These are phyloP conservation scores for Didymella glomerata DNA, from an alignment of 2,329 filamentous ascomycete species.

Conservation along the genomic window DNA sequence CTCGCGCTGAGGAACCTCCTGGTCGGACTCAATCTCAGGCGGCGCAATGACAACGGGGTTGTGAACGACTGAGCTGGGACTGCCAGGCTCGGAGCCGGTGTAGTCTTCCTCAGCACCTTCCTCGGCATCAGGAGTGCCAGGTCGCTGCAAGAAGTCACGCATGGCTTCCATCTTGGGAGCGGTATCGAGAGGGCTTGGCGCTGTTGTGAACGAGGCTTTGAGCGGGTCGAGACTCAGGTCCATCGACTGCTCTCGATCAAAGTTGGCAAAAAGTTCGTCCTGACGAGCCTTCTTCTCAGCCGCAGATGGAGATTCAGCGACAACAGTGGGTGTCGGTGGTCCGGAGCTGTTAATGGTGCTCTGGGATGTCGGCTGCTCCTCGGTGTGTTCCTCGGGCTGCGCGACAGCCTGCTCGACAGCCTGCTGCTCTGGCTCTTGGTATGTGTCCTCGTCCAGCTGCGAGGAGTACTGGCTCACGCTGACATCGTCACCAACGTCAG, in stretches of 20 bases:
- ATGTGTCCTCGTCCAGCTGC: constrained; percentile 46
- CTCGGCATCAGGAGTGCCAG: constrained; percentile 59
- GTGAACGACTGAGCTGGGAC: constrained; percentile 89
- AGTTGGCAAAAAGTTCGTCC: constrained; percentile 58
- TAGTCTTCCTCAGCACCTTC: constrained; percentile 56
- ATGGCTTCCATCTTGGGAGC: constrained; percentile 51
- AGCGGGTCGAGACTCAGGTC: constrained; percentile 64
- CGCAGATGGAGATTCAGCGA: constrained; percentile 38
- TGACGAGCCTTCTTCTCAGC: constrained; percentile 42
- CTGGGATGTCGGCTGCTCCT: constrained; percentile 46
- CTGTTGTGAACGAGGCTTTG: constrained; percentile 54
- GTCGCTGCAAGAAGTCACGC: constrained; percentile 54
- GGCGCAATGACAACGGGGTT: constrained; percentile 65
- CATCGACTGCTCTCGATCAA: constrained; percentile 60
- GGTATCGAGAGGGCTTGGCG: constrained; percentile 42
- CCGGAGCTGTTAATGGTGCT: constrained; percentile 53
- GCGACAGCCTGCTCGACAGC: background rate
- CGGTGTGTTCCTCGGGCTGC: constrained; percentile 19
- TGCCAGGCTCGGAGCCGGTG: constrained; percentile 70
- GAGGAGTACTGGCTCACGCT: constrained; percentile 62
- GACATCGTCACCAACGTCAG: constrained; percentile 63
- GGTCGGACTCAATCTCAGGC: constrained; percentile 60
- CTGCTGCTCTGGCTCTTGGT: background rate
- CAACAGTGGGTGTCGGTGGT: constrained; percentile 57
- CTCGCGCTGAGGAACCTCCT: constrained; percentile 78